Percentiles rank a stretch among this genome's conserved stretches.
phyloP scores from a whole-genome alignment of 2,329 filamentous ascomycete genomes.

The Sarocladium strictum region DNA sequence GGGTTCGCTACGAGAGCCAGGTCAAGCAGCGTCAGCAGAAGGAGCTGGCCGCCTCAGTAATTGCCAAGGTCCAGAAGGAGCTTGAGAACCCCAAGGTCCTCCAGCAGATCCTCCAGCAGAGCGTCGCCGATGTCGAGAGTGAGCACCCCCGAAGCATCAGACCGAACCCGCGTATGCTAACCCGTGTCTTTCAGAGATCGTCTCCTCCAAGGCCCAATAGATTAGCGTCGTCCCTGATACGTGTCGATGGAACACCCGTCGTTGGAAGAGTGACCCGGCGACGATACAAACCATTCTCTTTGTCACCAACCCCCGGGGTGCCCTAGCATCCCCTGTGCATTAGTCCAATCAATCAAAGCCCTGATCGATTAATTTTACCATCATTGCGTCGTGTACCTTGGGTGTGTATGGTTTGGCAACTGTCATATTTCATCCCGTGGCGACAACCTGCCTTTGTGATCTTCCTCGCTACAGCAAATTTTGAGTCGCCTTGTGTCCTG shows the following conservation, averaged over 20 bases:
- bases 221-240: conserved; percentile 1
- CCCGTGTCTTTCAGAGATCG: conserved; percentile 43
- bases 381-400: background rate
- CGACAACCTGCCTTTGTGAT: no score
- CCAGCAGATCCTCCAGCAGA: conserved; percentile 97
- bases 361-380: conserved; percentile 7
- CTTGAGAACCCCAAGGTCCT: conserved; percentile 95
- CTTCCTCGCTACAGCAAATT: no score
- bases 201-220: conserved; percentile 59
- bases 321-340: conserved; percentile 49
- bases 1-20: conserved; percentile 97
- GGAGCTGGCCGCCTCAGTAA: conserved; percentile 88
- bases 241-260: conserved; percentile 23
- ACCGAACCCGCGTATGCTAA: conserved; percentile 25
- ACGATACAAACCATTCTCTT: conserved; percentile 38
- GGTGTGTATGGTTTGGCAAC: no score
- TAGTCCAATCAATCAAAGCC: conserved; percentile 46
- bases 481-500: no score
- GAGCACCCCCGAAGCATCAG: conserved; percentile 20
- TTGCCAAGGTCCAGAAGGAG: conserved; percentile 98
- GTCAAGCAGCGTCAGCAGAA: conserved; percentile 98
- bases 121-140: conserved; percentile 95
- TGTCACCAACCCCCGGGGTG: conserved; percentile 32
- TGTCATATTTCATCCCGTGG: no score
- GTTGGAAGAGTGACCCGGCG: conserved; percentile 8